Conservation (phyloP, 2,329 filamentous ascomycete species). For the Cercospora zeae-maydis region DNA sequence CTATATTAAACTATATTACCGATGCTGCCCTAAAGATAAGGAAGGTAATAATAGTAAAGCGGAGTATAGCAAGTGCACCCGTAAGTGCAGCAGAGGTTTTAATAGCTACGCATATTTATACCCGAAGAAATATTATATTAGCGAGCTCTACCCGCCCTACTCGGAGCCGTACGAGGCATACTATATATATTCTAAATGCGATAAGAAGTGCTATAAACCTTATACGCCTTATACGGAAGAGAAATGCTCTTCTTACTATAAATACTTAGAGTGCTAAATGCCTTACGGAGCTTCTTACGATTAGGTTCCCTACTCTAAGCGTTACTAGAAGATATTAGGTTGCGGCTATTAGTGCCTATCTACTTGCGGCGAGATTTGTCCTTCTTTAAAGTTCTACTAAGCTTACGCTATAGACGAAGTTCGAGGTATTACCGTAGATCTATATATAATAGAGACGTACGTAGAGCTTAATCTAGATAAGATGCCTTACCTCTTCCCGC, state of each 20-base stretch:
- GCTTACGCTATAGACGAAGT: constrained; percentile 48
- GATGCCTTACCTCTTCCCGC: constrained; percentile 59
- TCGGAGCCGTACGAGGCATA: constrained; percentile 50
- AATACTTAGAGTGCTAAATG: constrained; percentile 50
- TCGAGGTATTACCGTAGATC: constrained; percentile 53
- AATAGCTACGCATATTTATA: constrained; percentile 58
- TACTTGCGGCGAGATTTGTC: constrained; percentile 63
- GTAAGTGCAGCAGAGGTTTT: constrained; percentile 51
- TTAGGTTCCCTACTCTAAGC: constrained; percentile 60
- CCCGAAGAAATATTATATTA: constrained; percentile 50
- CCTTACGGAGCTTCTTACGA: constrained; percentile 67
- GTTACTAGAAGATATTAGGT: constrained; percentile 52
- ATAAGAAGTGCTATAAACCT: constrained; percentile 55
- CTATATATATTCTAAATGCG: constrained; percentile 57
- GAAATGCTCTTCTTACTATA: constrained; percentile 54
- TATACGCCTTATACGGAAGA: constrained; percentile 59
- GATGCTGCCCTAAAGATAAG: constrained; percentile 45
- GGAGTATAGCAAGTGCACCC: constrained; percentile 50
- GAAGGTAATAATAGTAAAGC: constrained; percentile 30
- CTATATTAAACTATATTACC: constrained; percentile 50
- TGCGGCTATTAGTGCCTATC: constrained; percentile 65
- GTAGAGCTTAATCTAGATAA: constrained; percentile 56
- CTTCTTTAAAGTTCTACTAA: constrained; percentile 54
- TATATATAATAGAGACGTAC: constrained; percentile 54
- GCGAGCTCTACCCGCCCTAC: constrained; percentile 49